phyloP scores from a whole-genome alignment of 2,329 filamentous ascomycete species.

The Septoria petroselini region DNA sequence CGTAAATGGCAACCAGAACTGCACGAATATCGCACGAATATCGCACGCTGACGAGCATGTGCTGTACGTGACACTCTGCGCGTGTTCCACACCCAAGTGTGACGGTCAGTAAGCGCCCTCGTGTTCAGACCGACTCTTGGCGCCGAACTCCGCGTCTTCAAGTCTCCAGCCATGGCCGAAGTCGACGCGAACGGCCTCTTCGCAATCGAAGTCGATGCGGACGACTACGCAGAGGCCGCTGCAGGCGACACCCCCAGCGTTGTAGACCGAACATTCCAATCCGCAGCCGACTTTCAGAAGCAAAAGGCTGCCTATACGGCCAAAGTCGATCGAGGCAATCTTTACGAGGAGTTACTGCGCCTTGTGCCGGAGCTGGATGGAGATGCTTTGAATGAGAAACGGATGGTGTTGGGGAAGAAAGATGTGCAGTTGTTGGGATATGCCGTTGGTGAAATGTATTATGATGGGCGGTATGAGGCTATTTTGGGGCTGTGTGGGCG shows the following conservation, averaged over 20 bases:
- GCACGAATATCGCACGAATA: too few relatives aligned
- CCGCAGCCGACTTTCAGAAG: conserved; percentile 34
- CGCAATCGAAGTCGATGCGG: conserved; percentile 35
- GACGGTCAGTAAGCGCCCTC: too few relatives aligned
- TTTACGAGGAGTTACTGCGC: conserved; percentile 24
- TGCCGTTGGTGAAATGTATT: conserved; percentile 58
- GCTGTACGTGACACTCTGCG: too few relatives aligned
- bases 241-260: conserved; percentile 29
- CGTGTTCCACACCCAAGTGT: too few relatives aligned
- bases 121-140: too few relatives aligned
- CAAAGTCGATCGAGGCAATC: conserved; percentile 33
- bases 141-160: neutral
- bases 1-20: too few relatives aligned
- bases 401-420: conserved; percentile 29
- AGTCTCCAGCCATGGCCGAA: conserved; percentile 13
- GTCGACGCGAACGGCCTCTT: conserved; percentile 27
- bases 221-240: conserved; percentile 36
- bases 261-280: conserved; percentile 35
- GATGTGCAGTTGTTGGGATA: conserved; percentile 43
- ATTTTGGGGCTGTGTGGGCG: conserved; percentile 29
- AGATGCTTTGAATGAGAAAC: neutral
- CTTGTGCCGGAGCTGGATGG: conserved; percentile 23
- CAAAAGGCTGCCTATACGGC: conserved; percentile 35
- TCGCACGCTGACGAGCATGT: too few relatives aligned
- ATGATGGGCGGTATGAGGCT: conserved; percentile 56